Base-by-base conservation (phyloP, 1,284 basidiomycete species). In the Austroboletus rostrupii region DNA sequence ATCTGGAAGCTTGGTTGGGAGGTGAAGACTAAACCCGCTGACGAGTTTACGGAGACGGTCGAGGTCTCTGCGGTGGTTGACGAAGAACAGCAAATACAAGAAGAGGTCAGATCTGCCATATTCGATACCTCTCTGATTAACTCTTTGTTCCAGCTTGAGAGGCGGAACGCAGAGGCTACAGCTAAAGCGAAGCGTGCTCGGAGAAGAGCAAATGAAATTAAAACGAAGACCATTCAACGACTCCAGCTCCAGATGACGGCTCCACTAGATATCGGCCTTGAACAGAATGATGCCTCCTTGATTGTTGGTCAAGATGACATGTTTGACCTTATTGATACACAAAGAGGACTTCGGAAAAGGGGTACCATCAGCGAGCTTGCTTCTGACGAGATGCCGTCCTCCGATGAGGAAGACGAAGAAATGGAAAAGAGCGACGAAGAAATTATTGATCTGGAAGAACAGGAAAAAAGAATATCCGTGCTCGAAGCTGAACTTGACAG, bases 171-270 rank as follows among this genome's bases (percentile, higher is more conserved):
- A 10, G 92, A 96, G 68, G 84, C 83, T 21, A 69, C 79, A 45
- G 80, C 85, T 29, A 83, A 85, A 51, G 72, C 80, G 31, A 92
- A 92, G 66, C 85, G 94, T 16, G 90, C 95, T 62, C 81, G 91
- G 51, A 84, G 93, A 53, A 81, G 84, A 36, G 85, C 87, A 9
- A 99, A 99, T 71, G 97, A 99, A 72, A 76, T 90, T 60, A 92
- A 90, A 70, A 78, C 84, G 32, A 83, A 87, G 55, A 92, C 92
- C 7, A 86, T 98, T 41, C 92, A 94, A 67, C 90, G 95, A 55
- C 90, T 99, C 81, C 97, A 99, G 68, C 79, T 99, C 42, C 88
- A 92, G 64, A 99, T 99, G 97, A 93, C 90, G 8, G 93, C 93
- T 9, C 97, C 94, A 21, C 73, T 95, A 61, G 94, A 99, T 55